phyloP scores from a whole-genome alignment of 2,329 filamentous ascomycete genomes.

The Exophiala xenobiotica region DNA sequence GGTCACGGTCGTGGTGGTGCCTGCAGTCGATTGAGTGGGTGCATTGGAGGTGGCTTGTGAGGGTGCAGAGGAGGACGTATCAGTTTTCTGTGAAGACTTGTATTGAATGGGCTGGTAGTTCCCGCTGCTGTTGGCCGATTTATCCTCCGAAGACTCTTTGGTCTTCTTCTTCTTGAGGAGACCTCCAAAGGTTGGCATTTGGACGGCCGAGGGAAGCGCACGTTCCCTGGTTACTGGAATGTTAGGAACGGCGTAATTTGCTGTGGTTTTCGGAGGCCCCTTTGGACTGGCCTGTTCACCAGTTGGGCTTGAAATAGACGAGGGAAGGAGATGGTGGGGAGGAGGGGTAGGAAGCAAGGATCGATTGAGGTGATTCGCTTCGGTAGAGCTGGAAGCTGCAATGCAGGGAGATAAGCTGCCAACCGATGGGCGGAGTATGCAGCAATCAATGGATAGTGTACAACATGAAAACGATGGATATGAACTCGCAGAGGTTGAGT shows the following conservation, averaged over 20 bases:
- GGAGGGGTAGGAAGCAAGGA: slow-evolving; percentile 26
- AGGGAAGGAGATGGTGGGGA: slow-evolving; percentile 12
- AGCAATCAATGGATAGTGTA: background rate
- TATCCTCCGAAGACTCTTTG: slow-evolving; percentile 68
- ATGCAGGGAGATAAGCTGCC: slow-evolving; percentile 25
- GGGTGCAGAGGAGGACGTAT: slow-evolving; percentile 57
- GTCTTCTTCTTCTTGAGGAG: slow-evolving; percentile 99
- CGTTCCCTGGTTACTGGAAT: slow-evolving; percentile 24
- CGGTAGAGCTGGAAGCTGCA: slow-evolving; percentile 19
- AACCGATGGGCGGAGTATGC: slow-evolving; percentile 4
- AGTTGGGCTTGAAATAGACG: slow-evolving; percentile 16
- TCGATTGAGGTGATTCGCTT: slow-evolving; percentile 13
- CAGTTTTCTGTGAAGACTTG: slow-evolving; percentile 57
- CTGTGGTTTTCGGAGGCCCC: slow-evolving; percentile 17
- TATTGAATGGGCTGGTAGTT: slow-evolving; percentile 28
- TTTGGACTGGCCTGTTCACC: slow-evolving; percentile 14
- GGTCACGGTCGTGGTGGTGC: slow-evolving; percentile 27
- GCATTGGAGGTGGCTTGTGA: slow-evolving; percentile 34
- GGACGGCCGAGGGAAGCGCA: slow-evolving; percentile 24
- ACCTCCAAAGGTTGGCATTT: slow-evolving; percentile 85
- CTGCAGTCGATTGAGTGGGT: slow-evolving; percentile 33
- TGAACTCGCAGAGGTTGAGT: too few relatives aligned
- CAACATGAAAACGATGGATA: slow-evolving; percentile 1
- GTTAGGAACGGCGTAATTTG: slow-evolving; percentile 16
- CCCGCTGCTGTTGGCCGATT: slow-evolving; percentile 30